Percentiles rank a stretch among this genome's conserved stretches.
Evolutionary conservation across 805 yeast species (phyloP).

Genomic region (Ogataea ramenticola): DNA sequence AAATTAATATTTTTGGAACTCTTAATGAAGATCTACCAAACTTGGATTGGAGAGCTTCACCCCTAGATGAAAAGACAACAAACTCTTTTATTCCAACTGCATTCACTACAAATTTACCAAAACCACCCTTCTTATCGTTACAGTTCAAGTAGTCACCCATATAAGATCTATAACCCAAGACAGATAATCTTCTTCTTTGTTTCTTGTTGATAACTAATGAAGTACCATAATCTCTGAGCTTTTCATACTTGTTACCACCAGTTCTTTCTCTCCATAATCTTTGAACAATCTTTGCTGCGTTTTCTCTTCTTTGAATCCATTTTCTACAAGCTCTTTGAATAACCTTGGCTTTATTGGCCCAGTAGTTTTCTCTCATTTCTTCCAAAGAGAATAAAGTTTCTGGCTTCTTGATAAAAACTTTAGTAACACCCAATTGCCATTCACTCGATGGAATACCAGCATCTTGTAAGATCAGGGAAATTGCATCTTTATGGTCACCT

Average conservation of each 20-base stretch:
- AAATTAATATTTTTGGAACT: constrained; percentile 60
- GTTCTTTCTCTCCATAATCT: constrained; percentile 73
- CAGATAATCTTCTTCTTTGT: constrained; percentile 83
- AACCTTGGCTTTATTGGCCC: constrained; percentile 97
- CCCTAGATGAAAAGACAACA: constrained; percentile 72
- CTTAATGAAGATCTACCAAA: constrained; percentile 90
- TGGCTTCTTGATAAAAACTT: constrained; percentile 93
- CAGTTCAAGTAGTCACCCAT: constrained; percentile 93
- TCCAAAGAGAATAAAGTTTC: constrained; percentile 94
- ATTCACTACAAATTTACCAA: constrained; percentile 67
- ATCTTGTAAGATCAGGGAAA: constrained; percentile 40
- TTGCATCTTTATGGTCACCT: constrained; percentile 49
- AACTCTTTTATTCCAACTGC: constrained; percentile 63
- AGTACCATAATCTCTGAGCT: constrained; percentile 80
- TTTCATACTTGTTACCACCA: constrained; percentile 77
- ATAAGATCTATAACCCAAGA: constrained; percentile 80
- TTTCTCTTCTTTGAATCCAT: constrained; percentile 70
- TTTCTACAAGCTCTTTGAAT: constrained; percentile 97
- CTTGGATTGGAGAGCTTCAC: constrained; percentile 75
- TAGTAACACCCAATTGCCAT: constrained; percentile 86
- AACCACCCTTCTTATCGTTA: constrained; percentile 60
- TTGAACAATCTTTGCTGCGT: constrained; percentile 79
- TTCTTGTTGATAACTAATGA: constrained; percentile 64
- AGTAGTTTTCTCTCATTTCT: constrained; percentile 91
- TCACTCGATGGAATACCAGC: constrained; percentile 70